Percentiles rank a stretch among this genome's conserved stretches.
Evolutionary conservation across 1,139 yeast species (phyloP).

Genomic region (Groenewaldozyma auringiensis): DNA sequence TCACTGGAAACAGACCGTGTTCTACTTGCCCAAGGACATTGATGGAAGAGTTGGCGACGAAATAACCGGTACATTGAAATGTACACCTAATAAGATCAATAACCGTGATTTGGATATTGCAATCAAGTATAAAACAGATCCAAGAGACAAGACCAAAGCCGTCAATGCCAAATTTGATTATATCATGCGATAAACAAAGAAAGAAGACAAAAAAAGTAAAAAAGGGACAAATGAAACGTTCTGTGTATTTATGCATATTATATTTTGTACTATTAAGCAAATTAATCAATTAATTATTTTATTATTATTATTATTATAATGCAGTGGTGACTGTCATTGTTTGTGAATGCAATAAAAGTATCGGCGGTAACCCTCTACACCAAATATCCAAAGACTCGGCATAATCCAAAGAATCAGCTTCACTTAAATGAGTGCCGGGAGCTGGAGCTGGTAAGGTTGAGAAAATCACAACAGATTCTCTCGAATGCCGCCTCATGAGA

Average conservation of each 20-base stretch:
- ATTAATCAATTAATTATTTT: slow-evolving; percentile 3
- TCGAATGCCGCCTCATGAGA: slow-evolving; percentile 60
- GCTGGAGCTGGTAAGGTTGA: slow-evolving; percentile 87
- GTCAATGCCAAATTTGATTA: slow-evolving; percentile 12
- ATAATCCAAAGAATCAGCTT: slow-evolving; percentile 63
- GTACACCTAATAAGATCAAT: slow-evolving; percentile 67
- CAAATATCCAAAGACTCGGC: slow-evolving; percentile 70
- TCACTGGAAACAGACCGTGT: slow-evolving; percentile 93
- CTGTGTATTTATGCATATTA: neutral
- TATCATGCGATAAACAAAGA: slow-evolving; percentile 11
- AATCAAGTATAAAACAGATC: slow-evolving; percentile 45
- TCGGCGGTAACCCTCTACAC: slow-evolving; percentile 77
- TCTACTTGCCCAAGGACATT: slow-evolving; percentile 77
- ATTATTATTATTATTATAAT: slow-evolving; percentile 32
- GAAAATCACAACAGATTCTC: slow-evolving; percentile 59
- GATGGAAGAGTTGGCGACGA: slow-evolving; percentile 71
- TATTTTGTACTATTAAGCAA: slow-evolving; percentile 3
- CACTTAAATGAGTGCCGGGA: slow-evolving; percentile 67
- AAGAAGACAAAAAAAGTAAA: neutral
- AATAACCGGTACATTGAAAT: slow-evolving; percentile 62
- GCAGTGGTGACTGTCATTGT: slow-evolving; percentile 95
- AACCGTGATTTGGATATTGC: slow-evolving; percentile 56
- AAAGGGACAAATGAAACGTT: neutral
- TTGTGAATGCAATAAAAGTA: slow-evolving; percentile 74
- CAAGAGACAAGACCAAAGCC: slow-evolving; percentile 35